These are phyloP conservation scores for Strigomonas galati DNA, from an alignment of 208 protist species.

Conservation along the genomic window DNA sequence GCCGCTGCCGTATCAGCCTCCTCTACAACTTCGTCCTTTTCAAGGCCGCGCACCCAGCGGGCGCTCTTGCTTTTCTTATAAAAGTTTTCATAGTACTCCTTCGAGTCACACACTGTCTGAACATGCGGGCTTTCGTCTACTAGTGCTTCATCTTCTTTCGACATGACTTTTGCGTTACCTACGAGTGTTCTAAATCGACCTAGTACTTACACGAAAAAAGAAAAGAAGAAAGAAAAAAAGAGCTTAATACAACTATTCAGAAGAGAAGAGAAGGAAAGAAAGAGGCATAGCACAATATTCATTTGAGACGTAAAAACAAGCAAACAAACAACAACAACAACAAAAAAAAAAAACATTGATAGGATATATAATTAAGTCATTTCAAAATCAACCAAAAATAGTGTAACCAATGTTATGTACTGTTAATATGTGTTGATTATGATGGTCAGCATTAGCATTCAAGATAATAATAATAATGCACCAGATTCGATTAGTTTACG, in stretches of 20 bases:
- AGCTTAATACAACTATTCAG: not conserved
- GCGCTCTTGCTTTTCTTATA: slow-evolving; percentile 40
- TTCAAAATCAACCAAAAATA: too few relatives aligned
- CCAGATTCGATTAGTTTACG: too few relatives aligned
- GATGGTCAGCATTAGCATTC: too few relatives aligned
- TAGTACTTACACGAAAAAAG: not conserved
- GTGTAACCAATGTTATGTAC: too few relatives aligned
- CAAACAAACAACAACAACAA: not conserved
- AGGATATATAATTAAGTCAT: too few relatives aligned
- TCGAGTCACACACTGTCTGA: slow-evolving; percentile 54
- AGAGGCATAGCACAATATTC: not conserved
- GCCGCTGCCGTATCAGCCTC: not conserved
- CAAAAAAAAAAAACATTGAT: not conserved
- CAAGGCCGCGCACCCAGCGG: slow-evolving; percentile 73
- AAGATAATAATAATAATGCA: too few relatives aligned
- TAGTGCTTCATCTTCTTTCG: not conserved
- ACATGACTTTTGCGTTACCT: not conserved
- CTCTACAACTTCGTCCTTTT: slow-evolving; percentile 36
- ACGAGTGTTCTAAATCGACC: too few relatives aligned
- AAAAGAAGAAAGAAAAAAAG: slow-evolving; percentile 16
- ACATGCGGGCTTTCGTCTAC: slow-evolving; percentile 15
- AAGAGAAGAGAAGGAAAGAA: not conserved
- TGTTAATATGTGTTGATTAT: too few relatives aligned
- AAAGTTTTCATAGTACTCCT: slow-evolving; percentile 45
- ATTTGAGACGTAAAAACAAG: not conserved